Percentiles rank a stretch among this genome's conserved stretches.
Conservation (phyloP, 306 rosid species). For the Argentina anserina region DNA sequence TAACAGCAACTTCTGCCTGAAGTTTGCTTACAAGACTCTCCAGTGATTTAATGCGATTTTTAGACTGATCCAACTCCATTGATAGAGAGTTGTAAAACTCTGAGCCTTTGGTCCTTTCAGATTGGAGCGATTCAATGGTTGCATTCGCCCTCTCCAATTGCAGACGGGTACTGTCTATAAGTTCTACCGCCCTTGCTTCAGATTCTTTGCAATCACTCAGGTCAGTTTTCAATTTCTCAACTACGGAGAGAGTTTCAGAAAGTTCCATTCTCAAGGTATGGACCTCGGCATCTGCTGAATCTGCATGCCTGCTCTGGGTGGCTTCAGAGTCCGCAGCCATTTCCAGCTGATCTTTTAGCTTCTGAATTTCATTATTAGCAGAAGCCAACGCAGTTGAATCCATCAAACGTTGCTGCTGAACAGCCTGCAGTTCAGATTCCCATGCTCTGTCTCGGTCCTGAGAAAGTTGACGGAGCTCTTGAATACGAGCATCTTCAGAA, state of each 20-base stretch:
- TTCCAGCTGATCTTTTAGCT: slow-evolving; percentile 72
- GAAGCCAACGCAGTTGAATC: slow-evolving; percentile 74
- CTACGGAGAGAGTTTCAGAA: slow-evolving; percentile 48
- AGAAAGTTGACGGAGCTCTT: slow-evolving; percentile 66
- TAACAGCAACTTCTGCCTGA: slow-evolving; percentile 41
- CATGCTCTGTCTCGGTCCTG: slow-evolving; percentile 89
- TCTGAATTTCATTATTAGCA: slow-evolving; percentile 78
- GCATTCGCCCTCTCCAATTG: slow-evolving; percentile 62
- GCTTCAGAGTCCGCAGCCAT: slow-evolving; percentile 56
- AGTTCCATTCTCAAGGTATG: slow-evolving; percentile 62
- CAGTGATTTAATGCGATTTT: slow-evolving; percentile 53
- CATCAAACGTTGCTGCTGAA: slow-evolving; percentile 83
- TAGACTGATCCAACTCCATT: slow-evolving; percentile 74
- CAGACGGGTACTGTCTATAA: slow-evolving; percentile 44
- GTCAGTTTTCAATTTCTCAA: slow-evolving; percentile 62
- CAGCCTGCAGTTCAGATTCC: slow-evolving; percentile 91
- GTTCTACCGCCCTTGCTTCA: slow-evolving; percentile 53
- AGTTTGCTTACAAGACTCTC: slow-evolving; percentile 59
- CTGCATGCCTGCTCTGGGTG: slow-evolving; percentile 42
- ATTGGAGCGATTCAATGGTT: slow-evolving; percentile 45
- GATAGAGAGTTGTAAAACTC: slow-evolving; percentile 47
- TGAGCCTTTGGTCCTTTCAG: slow-evolving; percentile 42
- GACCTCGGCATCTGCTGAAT: slow-evolving; percentile 56
- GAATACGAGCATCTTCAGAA: slow-evolving; percentile 71
- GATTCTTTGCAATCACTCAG: slow-evolving; percentile 58